A percentile compares a stretch with the other conserved stretches of the same genome.
Conservation (phyloP, 495 filamentous ascomycete genomes). For the Hypomontagnella monticulosa region DNA sequence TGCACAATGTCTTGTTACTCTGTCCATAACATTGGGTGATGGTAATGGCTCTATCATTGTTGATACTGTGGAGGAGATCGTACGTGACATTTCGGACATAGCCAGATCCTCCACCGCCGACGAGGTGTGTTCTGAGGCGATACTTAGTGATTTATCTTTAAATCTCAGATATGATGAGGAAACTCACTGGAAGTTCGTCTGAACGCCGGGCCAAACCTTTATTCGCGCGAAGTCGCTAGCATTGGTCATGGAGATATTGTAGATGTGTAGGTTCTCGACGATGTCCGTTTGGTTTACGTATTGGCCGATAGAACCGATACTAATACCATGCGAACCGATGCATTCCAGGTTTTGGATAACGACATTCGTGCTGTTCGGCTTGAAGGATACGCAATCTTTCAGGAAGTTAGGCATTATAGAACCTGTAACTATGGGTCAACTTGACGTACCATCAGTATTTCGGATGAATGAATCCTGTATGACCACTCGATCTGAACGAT, state of each 20-base stretch:
- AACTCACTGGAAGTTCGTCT: constrained; percentile 33
- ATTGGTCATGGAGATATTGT: constrained; percentile 47
- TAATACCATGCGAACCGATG: constrained; percentile 65
- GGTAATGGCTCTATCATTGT: constrained; percentile 69
- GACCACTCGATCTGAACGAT: constrained; percentile 67
- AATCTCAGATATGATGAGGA: no score
- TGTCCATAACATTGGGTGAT: constrained; percentile 70
- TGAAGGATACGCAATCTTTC: constrained; percentile 75
- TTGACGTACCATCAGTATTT: constrained; percentile 66
- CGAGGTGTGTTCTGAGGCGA: constrained; percentile 33
- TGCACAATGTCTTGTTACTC: constrained; percentile 43
- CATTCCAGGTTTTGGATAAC: constrained; percentile 75
- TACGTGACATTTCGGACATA: constrained; percentile 65
- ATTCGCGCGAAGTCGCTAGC: constrained; percentile 45
- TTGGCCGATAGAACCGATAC: constrained; percentile 47
- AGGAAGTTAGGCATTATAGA: background rate
- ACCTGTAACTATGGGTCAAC: background rate
- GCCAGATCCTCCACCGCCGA: constrained; percentile 50
- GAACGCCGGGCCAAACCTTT: constrained; percentile 47
- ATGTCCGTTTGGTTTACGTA: constrained; percentile 43
- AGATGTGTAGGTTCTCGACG: constrained; percentile 46
- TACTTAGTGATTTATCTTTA: no score
- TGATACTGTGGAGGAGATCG: constrained; percentile 63
- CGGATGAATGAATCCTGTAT: constrained; percentile 75
- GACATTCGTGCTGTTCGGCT: constrained; percentile 79